phyloP scores from a whole-genome alignment of 257 asterid species.

The Solanum microdontum region DNA sequence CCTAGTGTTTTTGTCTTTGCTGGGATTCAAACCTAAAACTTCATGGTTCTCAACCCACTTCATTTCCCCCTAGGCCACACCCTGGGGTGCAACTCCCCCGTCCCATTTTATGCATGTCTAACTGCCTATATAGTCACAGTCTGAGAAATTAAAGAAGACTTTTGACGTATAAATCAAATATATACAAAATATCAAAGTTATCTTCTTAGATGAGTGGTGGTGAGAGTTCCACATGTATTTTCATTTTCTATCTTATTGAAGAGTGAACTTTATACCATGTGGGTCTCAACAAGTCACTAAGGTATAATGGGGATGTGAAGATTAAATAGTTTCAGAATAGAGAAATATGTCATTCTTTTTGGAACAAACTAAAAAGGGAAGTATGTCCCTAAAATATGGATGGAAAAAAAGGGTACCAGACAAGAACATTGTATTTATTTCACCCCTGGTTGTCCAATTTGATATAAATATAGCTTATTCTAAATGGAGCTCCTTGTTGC shows the following conservation, averaged over 20 bases:
- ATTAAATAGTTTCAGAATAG: not conserved
- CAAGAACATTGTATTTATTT: not conserved
- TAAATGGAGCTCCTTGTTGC: constrained; percentile 1
- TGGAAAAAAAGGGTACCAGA: not conserved
- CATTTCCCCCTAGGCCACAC: not conserved
- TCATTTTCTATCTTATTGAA: not conserved
- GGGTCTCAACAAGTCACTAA: not conserved
- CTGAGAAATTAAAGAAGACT: not conserved
- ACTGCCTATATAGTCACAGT: not conserved
- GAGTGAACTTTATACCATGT: not conserved
- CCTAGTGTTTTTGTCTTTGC: not conserved
- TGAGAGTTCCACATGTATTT: not conserved
- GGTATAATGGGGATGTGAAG: not conserved
- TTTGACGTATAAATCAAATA: not conserved
- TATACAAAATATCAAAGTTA: not conserved
- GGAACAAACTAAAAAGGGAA: not conserved
- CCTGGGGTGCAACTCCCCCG: not conserved
- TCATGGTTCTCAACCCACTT: not conserved
- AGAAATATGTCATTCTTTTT: not conserved
- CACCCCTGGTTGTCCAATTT: not conserved
- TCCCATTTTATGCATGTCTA: not conserved
- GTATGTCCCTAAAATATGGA: not conserved
- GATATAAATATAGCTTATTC: constrained; percentile 4
- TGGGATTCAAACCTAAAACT: not conserved
- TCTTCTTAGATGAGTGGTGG: not conserved